phyloP scores from a whole-genome alignment of 768 basidiomycete genomes.

The Neoboletus subvelutipes region DNA sequence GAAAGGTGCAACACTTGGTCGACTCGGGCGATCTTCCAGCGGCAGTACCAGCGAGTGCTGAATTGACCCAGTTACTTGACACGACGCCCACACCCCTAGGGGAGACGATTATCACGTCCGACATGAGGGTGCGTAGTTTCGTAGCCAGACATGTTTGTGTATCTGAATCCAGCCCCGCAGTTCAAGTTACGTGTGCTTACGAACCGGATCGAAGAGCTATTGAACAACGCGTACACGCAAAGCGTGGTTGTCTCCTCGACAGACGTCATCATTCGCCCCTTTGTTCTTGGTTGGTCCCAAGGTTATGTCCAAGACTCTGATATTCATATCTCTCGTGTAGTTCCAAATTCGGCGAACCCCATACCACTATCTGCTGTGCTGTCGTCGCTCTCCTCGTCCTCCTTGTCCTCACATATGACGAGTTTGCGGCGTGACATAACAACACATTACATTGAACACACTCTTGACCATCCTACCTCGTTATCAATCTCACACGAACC shows the following conservation, averaged over 20 bases:
- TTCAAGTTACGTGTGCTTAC: slow-evolving; percentile 51
- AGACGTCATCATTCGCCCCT: slow-evolving; percentile 49
- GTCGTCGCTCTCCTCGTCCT: slow-evolving; percentile 53
- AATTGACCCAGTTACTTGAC: slow-evolving; percentile 45
- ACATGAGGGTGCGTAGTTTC: slow-evolving; percentile 54
- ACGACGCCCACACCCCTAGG: slow-evolving; percentile 50
- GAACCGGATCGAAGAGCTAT: slow-evolving; percentile 67
- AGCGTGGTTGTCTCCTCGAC: slow-evolving; percentile 52
- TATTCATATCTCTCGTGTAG: slow-evolving; percentile 34
- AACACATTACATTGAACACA: slow-evolving; percentile 55
- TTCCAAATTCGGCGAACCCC: slow-evolving; percentile 52
- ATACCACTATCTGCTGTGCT: slow-evolving; percentile 56
- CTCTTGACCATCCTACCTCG: slow-evolving; percentile 53
- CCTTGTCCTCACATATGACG: slow-evolving; percentile 55
- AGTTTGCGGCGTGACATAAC: slow-evolving; percentile 66
- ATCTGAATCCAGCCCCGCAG: slow-evolving; percentile 37
- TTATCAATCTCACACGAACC: slow-evolving; percentile 39
- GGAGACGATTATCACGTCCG: slow-evolving; percentile 49
- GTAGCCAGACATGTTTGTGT: not conserved
- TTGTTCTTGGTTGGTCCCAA: slow-evolving; percentile 49
- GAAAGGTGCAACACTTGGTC: slow-evolving; percentile 45
- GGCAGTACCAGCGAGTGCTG: slow-evolving; percentile 48
- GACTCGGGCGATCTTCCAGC: slow-evolving; percentile 61
- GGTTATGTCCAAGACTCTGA: slow-evolving; percentile 17
- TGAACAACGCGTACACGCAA: slow-evolving; percentile 65